Percentiles rank a stretch among this genome's conserved stretches.
Conservation (phyloP, 345 rosid genomes). For the Citrus mangshanensis region DNA sequence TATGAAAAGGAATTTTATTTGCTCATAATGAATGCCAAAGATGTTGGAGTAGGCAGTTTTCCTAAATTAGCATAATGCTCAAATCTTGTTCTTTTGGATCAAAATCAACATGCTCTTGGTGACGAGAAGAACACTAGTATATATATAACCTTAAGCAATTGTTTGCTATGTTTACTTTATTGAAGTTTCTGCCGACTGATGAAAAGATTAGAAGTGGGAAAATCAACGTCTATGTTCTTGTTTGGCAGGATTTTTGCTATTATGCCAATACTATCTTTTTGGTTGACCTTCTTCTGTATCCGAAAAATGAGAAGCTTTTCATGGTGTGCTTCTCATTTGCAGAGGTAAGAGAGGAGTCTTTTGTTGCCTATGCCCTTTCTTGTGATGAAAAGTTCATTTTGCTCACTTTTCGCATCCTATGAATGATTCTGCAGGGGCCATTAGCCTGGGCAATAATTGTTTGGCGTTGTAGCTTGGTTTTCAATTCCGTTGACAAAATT, state of each 20-base stretch:
- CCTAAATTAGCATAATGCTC: neutral
- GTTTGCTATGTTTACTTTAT: neutral
- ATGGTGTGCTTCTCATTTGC: conserved; percentile 98
- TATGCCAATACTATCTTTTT: conserved; percentile 95
- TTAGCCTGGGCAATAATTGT: conserved; percentile 95
- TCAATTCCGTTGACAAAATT: conserved; percentile 88
- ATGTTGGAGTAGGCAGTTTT: neutral
- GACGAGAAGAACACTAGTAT: neutral
- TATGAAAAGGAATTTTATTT: neutral
- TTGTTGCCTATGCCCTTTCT: conserved; percentile 18
- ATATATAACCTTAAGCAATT: neutral
- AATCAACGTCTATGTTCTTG: neutral
- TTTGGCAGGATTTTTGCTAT: conserved; percentile 88
- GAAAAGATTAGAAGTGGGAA: neutral
- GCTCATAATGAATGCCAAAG: neutral
- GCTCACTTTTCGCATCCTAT: conserved; percentile 7
- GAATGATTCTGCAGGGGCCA: conserved; percentile 66
- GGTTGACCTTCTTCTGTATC: conserved; percentile 77
- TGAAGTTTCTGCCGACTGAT: neutral
- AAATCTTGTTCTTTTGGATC: neutral
- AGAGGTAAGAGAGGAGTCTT: conserved; percentile 50
- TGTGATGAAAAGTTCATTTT: conserved; percentile 5
- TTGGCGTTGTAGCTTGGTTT: conserved; percentile 98
- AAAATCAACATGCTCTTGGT: neutral
- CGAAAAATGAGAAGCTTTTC: conserved; percentile 84